These are phyloP conservation scores for Annona squamosa DNA, from an alignment of 164 flowering plant species.

Conservation along the genomic window DNA sequence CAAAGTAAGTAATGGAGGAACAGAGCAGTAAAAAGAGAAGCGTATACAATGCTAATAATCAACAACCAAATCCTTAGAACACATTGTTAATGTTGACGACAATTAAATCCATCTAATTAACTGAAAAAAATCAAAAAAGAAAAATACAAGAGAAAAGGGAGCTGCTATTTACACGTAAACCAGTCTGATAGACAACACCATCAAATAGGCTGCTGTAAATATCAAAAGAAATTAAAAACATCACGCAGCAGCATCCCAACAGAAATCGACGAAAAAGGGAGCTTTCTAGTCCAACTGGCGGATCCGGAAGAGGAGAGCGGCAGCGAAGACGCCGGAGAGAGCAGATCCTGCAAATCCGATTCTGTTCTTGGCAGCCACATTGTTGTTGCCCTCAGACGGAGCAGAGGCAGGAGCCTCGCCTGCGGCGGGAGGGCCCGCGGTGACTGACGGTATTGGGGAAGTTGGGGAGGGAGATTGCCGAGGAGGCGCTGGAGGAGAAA, in stretches of 20 bases:
- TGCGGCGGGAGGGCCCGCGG: not conserved
- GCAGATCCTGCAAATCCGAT: constrained; percentile 6
- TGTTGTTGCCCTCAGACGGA: not conserved
- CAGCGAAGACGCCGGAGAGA: not conserved
- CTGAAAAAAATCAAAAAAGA: not conserved
- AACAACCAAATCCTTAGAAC: not conserved
- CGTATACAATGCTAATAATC: too few species aligned
- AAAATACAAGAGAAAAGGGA: not conserved
- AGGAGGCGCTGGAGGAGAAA: constrained; percentile 1
- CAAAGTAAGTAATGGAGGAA: too few species aligned
- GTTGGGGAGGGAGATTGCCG: not conserved
- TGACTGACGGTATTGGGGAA: not conserved
- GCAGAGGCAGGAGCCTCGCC: not conserved
- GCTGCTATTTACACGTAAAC: not conserved
- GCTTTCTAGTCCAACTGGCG: not conserved
- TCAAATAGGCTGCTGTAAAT: not conserved
- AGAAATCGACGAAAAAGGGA: too few species aligned
- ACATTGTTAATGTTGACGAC: not conserved
- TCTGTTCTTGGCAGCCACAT: not conserved
- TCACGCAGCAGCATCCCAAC: not conserved
- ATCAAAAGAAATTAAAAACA: not conserved
- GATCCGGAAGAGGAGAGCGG: constrained; percentile 1
- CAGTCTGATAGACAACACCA: not conserved
- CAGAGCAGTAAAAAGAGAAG: too few species aligned
- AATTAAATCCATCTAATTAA: not conserved